Evolutionary conservation across 2,329 filamentous ascomycete species (phyloP), one percentile per base, ranked within the genome.

Genomic region (Neofusicoccum sp.): DNA sequence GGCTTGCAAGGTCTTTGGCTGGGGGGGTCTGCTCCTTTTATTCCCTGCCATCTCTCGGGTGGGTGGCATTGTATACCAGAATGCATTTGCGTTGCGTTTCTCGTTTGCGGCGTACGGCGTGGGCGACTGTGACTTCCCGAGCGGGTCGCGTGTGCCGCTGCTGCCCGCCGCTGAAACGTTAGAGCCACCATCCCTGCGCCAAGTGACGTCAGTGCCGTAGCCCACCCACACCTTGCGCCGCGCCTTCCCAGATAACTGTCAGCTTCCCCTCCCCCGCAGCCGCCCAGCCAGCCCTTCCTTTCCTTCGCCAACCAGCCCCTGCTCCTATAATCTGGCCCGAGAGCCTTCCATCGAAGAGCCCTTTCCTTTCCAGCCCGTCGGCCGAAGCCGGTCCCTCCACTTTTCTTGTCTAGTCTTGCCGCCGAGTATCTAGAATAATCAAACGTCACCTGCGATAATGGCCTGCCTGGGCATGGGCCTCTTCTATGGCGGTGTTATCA

Each of bases 401-500:
- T n/a, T n/a, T n/a, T n/a, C n/a, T n/a, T n/a, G n/a, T n/a, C n/a
- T n/a, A n/a, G n/a, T n/a, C 43, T 47, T 47, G 43, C 7, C 43
- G 12, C 29, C 43, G 11, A 8, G 16, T 2, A 6, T 28, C 29
- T 8, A 11, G 9, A 4, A n/a, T 37, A 9, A 22, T 39, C 8
- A 7, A 12, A 58, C 28, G 16, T 22, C 9, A 33, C n/a, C 9
- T 39, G 28, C 7, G 29, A 65, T 11, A 7, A 72, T 72, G 70
- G 70, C 70, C 64, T 61, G 68, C 2, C 65, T 76, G 8, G 71
- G 67, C 2, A 67, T 78, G 3, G 70, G 75, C 6, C 44, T 78
- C 36, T 78, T 78, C 65, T 71, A 76, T 3, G 75, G 74, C 61
- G 75, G 75, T 59, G 71, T 68, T 45, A 73, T 81, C 34, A 74